Percentiles rank a stretch among this genome's conserved stretches.
Evolutionary conservation across 495 filamentous ascomycete species (phyloP).

Genomic region (Coniosporium apollinis): DNA sequence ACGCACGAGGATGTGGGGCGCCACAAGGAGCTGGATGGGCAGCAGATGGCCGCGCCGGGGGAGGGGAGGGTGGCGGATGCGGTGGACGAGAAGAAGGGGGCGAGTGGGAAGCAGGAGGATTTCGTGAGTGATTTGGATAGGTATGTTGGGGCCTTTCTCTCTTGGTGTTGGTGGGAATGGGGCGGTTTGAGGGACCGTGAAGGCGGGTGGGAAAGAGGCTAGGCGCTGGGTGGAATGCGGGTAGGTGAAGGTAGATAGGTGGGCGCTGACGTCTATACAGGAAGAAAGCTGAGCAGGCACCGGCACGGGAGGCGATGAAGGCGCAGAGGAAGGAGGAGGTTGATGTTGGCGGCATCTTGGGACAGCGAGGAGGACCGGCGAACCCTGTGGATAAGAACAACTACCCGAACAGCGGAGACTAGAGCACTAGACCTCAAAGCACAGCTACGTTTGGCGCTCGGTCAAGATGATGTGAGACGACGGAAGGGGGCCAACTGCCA

Average conservation of each 20-base stretch:
- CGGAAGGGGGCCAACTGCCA: too few relatives aligned
- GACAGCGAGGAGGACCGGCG: constrained; percentile 25
- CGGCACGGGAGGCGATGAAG: constrained; percentile 16
- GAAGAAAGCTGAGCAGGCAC: constrained; percentile 28
- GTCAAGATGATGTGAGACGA: too few relatives aligned
- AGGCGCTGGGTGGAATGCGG: not conserved
- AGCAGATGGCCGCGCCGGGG: constrained; percentile 22
- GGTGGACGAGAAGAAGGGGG: constrained; percentile 12
- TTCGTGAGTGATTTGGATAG: constrained; percentile 23
- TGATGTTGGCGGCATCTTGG: constrained; percentile 21
- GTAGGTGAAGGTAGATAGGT: too few relatives aligned
- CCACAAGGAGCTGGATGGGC: constrained; percentile 22
- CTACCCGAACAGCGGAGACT: constrained; percentile 19
- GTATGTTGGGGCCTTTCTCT: constrained; percentile 8
- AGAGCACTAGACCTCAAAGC: too few relatives aligned
- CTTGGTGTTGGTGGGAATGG: not conserved
- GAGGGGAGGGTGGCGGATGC: constrained; percentile 23
- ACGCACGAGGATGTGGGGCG: constrained; percentile 20
- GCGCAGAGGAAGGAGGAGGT: constrained; percentile 13
- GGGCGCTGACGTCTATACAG: constrained; percentile 12
- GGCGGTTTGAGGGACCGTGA: not conserved
- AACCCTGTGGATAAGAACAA: constrained; percentile 20
- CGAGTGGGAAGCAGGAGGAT: constrained; percentile 12
- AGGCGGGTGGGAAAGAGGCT: not conserved
- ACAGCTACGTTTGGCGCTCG: too few relatives aligned